These are phyloP conservation scores for Vaccinium corymbosum DNA, from an alignment of 148 eudicot species.

Conservation along the genomic window DNA sequence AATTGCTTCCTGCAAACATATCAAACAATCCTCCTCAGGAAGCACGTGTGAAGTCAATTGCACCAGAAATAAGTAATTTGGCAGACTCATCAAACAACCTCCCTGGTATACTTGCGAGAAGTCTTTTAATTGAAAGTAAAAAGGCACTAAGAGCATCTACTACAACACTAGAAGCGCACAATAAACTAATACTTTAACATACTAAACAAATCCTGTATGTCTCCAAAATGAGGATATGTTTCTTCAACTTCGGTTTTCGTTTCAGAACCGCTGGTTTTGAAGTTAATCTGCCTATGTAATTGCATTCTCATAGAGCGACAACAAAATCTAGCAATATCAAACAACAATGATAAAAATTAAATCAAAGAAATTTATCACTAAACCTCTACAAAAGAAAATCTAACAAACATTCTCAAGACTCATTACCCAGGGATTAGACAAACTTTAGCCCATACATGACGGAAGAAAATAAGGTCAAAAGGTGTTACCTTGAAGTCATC, in stretches of 20 bases:
- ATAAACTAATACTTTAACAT: not conserved
- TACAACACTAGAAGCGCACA: not conserved
- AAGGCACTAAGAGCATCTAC: not conserved
- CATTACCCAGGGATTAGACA: not conserved
- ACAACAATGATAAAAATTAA: not conserved
- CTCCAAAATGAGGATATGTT: not conserved
- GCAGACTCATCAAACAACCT: not conserved
- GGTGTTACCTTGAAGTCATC: conserved; percentile 86
- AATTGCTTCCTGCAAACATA: conserved; percentile 78
- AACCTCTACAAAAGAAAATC: not conserved
- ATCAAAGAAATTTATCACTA: not conserved
- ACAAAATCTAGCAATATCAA: not conserved
- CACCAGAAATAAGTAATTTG: not conserved
- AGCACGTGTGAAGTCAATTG: conserved; percentile 1
- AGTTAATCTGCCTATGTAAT: not conserved
- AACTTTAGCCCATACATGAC: not conserved
- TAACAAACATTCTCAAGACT: not conserved
- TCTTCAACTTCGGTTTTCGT: not conserved
- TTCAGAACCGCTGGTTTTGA: not conserved
- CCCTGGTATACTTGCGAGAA: not conserved
- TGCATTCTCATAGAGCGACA: not conserved
- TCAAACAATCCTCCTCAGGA: not conserved
- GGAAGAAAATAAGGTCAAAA: conserved; percentile 5
- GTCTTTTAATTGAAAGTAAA: not conserved
- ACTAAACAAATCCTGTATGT: not conserved